phyloP scores from a whole-genome alignment of 768 basidiomycete genomes.

The Mycena leptocephala region DNA sequence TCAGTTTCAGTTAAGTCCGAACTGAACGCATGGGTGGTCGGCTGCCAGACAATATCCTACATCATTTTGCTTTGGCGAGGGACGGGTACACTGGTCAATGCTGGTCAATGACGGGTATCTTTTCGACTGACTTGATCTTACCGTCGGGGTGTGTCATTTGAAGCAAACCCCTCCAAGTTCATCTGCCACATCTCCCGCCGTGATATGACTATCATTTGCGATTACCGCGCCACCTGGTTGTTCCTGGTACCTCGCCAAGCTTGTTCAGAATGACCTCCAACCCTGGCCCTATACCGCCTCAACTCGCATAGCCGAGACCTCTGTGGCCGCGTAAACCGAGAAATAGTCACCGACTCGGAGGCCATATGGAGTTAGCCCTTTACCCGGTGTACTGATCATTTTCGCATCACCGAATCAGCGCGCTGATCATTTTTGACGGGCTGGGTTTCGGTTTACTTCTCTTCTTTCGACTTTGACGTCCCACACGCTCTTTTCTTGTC shows the following conservation, averaged over 20 bases:
- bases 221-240: background rate
- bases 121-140: background rate
- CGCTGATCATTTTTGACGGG: background rate
- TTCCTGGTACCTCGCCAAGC: background rate
- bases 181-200: background rate
- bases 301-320: no score
- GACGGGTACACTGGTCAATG: no score
- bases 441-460: background rate
- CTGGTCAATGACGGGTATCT: no score
- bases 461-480: conserved; percentile 17
- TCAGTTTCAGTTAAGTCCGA: no score
- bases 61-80: no score
- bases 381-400: background rate
- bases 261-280: background rate
- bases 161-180: background rate
- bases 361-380: background rate
- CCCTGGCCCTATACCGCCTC: background rate
- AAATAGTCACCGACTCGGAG: background rate
- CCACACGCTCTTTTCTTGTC: conserved; percentile 17
- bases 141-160: no score
- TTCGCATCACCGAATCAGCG: background rate
- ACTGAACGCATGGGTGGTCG: no score
- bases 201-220: background rate
- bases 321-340: background rate
- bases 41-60: no score